These are phyloP conservation scores for Pseudogymnoascus sp. DNA, from an alignment of 2,329 filamentous ascomycete genomes.

Conservation along the genomic window DNA sequence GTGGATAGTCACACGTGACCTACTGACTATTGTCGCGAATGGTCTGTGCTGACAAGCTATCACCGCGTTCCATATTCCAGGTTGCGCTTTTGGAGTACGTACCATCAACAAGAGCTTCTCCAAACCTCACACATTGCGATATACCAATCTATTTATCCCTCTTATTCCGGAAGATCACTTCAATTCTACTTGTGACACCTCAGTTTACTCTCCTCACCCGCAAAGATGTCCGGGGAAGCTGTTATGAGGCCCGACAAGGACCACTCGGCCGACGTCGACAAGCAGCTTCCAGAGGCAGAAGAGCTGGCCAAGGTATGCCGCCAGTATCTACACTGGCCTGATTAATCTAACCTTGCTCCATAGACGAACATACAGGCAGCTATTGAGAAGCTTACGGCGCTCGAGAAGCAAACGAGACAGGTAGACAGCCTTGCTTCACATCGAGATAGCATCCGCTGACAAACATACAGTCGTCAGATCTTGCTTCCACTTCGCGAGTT, in stretches of 20 bases:
- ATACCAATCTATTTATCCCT: neutral
- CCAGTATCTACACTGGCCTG: neutral
- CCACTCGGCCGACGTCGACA: constrained; percentile 93
- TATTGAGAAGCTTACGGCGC: constrained; percentile 81
- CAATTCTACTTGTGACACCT: neutral
- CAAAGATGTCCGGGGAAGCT: constrained; percentile 27
- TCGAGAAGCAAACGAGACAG: constrained; percentile 98
- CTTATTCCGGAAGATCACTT: neutral
- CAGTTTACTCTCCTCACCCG: constrained; percentile 7
- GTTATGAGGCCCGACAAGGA: constrained; percentile 75
- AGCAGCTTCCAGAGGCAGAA: constrained; percentile 83
- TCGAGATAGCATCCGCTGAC: constrained; percentile 18
- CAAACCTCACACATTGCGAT: neutral
- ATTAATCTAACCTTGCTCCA: constrained; percentile 19
- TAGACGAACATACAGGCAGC: constrained; percentile 74
- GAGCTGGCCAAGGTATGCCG: constrained; percentile 68
- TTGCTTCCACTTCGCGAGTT: constrained; percentile 86
- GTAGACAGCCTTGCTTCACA: constrained; percentile 38
- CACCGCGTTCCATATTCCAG: constrained; percentile 8
- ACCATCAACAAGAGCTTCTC: constrained; percentile 2
- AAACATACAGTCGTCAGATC: constrained; percentile 69
- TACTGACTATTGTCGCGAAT: neutral
- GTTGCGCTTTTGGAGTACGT: constrained; percentile 7
- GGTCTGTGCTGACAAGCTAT: constrained; percentile 6
- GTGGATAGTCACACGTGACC: neutral